These are phyloP conservation scores for Chloris gayana DNA, from an alignment of 176 grass and related monocot species.

Conservation along the genomic window DNA sequence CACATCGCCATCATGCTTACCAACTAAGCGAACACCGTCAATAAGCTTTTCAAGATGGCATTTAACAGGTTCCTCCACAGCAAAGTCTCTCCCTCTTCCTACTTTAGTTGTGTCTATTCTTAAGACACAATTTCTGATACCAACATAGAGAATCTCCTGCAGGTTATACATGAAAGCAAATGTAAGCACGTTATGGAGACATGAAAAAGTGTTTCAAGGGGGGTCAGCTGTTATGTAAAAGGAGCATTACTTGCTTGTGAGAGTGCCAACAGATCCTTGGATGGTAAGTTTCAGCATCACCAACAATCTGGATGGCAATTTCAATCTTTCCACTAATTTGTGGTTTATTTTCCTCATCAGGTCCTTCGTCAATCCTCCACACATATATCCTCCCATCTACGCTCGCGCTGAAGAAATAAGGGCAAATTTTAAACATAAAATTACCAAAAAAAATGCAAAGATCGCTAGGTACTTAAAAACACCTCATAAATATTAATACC, in stretches of 20 bases:
- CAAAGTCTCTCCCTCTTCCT: constrained; percentile 75
- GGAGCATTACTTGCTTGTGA: constrained; percentile 85
- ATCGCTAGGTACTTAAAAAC: constrained; percentile 19
- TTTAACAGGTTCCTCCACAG: constrained; percentile 78
- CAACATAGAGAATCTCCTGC: constrained; percentile 96
- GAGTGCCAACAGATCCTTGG: constrained; percentile 99
- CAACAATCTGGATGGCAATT: constrained; percentile 86
- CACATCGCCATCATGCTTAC: constrained; percentile 85
- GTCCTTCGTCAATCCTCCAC: constrained; percentile 96
- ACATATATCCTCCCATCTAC: constrained; percentile 93
- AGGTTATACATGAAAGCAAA: constrained; percentile 11
- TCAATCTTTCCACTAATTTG: constrained; percentile 87
- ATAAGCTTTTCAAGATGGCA: constrained; percentile 78
- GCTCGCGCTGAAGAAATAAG: constrained; percentile 63
- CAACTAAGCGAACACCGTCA: constrained; percentile 84
- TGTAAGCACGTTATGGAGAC: not conserved
- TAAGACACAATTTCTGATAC: constrained; percentile 78
- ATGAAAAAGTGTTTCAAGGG: not conserved
- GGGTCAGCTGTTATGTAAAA: constrained; percentile 4
- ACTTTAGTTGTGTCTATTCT: constrained; percentile 93
- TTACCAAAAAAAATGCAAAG: not conserved
- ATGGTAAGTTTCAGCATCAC: constrained; percentile 75
- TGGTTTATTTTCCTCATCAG: constrained; percentile 86
- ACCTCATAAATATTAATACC: constrained; percentile 58
- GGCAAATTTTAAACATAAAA: constrained; percentile 26